Conservation (phyloP, 2,329 filamentous ascomycete genomes). For the Penicillium corylophilum region DNA sequence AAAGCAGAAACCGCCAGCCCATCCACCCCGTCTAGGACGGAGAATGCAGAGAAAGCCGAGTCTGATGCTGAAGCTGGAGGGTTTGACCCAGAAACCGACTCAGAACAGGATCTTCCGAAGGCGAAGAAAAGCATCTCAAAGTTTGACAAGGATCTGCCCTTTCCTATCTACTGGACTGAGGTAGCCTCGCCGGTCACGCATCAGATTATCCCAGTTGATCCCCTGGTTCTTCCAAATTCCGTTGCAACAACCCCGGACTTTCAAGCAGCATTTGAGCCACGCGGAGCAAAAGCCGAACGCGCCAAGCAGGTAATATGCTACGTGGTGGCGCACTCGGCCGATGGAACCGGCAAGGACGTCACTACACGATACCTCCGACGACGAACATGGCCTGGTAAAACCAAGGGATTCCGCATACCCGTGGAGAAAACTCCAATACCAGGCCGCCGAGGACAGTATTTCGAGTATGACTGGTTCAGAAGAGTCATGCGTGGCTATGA, state of each 20-base stretch:
- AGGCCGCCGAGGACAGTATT: constrained; percentile 72
- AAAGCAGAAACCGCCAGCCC: constrained; percentile 74
- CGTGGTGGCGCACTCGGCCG: constrained; percentile 74
- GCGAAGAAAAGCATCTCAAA: constrained; percentile 46
- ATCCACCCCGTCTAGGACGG: constrained; percentile 25
- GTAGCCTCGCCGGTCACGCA: constrained; percentile 78
- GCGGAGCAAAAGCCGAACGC: constrained; percentile 78
- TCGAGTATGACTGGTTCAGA: constrained; percentile 86
- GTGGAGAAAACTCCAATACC: constrained; percentile 78
- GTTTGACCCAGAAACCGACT: constrained; percentile 19
- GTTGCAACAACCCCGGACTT: constrained; percentile 72
- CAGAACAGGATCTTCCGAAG: constrained; percentile 22
- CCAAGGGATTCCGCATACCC: constrained; percentile 78
- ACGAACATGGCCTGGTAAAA: constrained; percentile 79
- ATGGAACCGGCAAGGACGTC: constrained; percentile 91
- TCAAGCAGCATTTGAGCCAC: constrained; percentile 74
- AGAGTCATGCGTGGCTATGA: constrained; percentile 72
- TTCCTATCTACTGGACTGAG: constrained; percentile 92
- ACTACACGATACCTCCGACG: constrained; percentile 86
- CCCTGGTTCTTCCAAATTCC: constrained; percentile 63
- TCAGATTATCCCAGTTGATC: constrained; percentile 75
- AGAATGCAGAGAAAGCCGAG: constrained; percentile 9
- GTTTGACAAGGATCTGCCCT: constrained; percentile 75
- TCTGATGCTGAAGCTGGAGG: constrained; percentile 19
- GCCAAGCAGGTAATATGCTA: constrained; percentile 89